Percentiles rank a stretch among this genome's conserved stretches.
Evolutionary conservation across 108 stramenopile genomes (phyloP).

Genomic region (Hondaea fermentalgiana): DNA sequence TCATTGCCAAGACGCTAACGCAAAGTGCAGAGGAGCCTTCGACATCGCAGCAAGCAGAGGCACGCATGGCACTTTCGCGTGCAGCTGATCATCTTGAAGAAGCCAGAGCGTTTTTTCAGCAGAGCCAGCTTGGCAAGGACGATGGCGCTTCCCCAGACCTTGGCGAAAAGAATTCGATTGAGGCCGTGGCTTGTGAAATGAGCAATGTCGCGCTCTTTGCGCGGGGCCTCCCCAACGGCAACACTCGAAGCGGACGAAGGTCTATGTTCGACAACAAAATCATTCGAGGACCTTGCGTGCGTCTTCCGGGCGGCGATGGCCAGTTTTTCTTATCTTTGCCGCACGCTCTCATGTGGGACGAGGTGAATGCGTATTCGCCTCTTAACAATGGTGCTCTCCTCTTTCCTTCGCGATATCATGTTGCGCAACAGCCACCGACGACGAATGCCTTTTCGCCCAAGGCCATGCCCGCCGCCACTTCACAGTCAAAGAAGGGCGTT

Average conservation of each 20-base stretch:
- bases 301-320: background rate
- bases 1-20: too few species aligned
- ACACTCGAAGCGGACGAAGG: background rate
- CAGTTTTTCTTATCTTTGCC: background rate
- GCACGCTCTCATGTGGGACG: background rate
- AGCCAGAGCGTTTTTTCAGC: too few species aligned
- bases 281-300: background rate
- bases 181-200: background rate
- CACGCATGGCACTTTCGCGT: too few species aligned
- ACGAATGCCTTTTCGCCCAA: background rate
- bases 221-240: background rate
- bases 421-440: background rate
- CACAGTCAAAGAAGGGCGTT: too few species aligned
- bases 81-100: too few species aligned
- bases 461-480: background rate
- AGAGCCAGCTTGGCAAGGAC: too few species aligned
- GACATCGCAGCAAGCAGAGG: too few species aligned
- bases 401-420: background rate
- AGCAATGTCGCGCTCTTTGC: background rate
- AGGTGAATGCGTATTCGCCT: background rate
- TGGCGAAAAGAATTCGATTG: too few species aligned
- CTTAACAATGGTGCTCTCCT: background rate
- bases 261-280: background rate
- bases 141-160: too few species aligned
- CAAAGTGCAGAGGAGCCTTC: too few species aligned